Evolutionary conservation across 129 eudicot genomes (phyloP), one percentile per base, ranked within the genome.

Genomic region (Ambrosia trifida): DNA sequence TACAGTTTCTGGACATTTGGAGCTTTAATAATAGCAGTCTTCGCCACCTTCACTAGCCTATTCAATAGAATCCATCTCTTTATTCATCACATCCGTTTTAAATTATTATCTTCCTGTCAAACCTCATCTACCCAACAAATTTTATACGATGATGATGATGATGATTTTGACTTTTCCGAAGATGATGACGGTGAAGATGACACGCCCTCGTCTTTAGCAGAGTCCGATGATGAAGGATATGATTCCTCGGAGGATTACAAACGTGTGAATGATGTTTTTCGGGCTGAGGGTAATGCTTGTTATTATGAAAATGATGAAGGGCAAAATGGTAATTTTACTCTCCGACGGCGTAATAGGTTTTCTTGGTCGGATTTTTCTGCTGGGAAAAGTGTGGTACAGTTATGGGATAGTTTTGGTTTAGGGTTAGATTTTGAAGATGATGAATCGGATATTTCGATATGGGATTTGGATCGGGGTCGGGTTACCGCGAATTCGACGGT

Each of bases 391-490:
- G 98, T 93, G 20, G 98, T 93, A 2, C 87, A 85, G 86, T 68
- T 93, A 19, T 93, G 98, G 98, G 98, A 93, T 63, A 84, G 96
- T 51, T 75, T 92, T 13, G 89, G 90, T 0, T 83, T 91, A 71
- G 83, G 84, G 1, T 45, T 86, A 50, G 89, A 83, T 79, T 83
- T 84, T 20, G 91, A 86, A n/a, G 95, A 87, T 44, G 74, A 57
- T 3, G 86, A 69, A 0, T 33, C 6, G 54, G 66, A 9, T 3
- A 82, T 83, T 57, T 73, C 89, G 16, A 66, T 82, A 6, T 81
- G 83, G 84, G 90, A 79, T 74, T 77, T 83, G 19, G 79, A 83
- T 45, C 64, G 56, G 13, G 74, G 68, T 10, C 64, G 66, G 57
- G 76, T 73, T 46, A 58, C 72, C 66, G 69, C 49, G 32, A 52